These are phyloP conservation scores for Rhizoclosmatium hyalinum DNA, from an alignment of 371 early-diverging fungal species.

Conservation along the genomic window DNA sequence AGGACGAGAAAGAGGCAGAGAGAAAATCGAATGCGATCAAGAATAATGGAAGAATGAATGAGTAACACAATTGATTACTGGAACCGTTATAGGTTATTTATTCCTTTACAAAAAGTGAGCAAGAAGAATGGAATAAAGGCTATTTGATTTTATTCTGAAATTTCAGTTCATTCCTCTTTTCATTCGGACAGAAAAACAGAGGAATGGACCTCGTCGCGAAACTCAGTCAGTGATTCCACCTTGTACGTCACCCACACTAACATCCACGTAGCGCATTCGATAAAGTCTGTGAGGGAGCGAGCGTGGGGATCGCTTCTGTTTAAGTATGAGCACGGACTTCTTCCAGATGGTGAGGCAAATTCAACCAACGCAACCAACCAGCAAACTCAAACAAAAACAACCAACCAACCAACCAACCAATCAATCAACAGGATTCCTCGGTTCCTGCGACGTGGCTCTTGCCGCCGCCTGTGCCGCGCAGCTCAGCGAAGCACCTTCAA, in stretches of 20 bases:
- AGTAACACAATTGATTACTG: no score
- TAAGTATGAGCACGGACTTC: constrained; percentile 21
- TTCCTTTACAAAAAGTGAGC: no score
- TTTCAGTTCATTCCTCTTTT: no score
- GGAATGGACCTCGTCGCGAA: constrained; percentile 17
- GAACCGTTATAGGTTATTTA: no score
- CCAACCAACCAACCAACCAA: neutral
- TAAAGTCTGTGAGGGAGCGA: constrained; percentile 14
- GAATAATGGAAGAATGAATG: no score
- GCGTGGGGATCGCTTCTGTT: constrained; percentile 26
- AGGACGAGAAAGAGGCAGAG: no score
- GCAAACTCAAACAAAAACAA: neutral
- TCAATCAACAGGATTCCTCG: constrained; percentile 13
- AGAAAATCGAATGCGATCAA: no score
- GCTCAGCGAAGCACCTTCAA: neutral
- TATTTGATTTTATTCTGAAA: no score
- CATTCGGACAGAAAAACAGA: no score
- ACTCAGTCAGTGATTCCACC: neutral
- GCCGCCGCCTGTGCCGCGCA: neutral
- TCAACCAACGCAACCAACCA: neutral
- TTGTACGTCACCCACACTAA: no score
- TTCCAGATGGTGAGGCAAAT: constrained; percentile 3
- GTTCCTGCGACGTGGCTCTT: neutral
- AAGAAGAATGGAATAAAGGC: no score
- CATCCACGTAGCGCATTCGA: neutral